A percentile compares a stretch with the other conserved stretches of the same genome.
Conservation (phyloP, 768 basidiomycete species). For the Pisolithus orientalis region DNA sequence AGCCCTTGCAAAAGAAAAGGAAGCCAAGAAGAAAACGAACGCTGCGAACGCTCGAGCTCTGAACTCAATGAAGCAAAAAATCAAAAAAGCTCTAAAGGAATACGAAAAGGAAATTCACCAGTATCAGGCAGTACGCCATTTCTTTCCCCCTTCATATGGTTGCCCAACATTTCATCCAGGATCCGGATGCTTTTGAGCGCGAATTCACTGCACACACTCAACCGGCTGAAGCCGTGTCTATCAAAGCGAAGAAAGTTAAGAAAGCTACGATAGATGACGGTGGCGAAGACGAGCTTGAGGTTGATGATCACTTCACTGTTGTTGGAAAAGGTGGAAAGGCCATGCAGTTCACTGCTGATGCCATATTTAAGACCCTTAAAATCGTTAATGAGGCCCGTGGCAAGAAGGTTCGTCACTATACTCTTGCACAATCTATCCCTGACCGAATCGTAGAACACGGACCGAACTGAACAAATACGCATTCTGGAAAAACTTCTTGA, state of each 20-base stretch:
- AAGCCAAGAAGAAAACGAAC: constrained; percentile 93
- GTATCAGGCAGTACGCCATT: constrained; percentile 63
- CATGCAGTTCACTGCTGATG: constrained; percentile 75
- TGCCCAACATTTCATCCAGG: constrained; percentile 38
- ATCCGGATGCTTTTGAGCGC: constrained; percentile 81
- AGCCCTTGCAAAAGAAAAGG: constrained; percentile 80
- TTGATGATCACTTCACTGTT: constrained; percentile 72
- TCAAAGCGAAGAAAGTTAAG: constrained; percentile 32
- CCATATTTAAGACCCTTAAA: constrained; percentile 89
- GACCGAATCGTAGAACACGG: constrained; percentile 68
- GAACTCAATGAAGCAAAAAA: constrained; percentile 96
- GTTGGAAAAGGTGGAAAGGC: constrained; percentile 88
- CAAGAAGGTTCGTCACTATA: constrained; percentile 67
- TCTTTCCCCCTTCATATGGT: not conserved
- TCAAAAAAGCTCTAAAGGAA: constrained; percentile 88
- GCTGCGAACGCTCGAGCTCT: constrained; percentile 89
- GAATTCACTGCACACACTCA: constrained; percentile 56
- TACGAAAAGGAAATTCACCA: constrained; percentile 74
- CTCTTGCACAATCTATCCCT: not conserved
- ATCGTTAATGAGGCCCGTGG: constrained; percentile 91
- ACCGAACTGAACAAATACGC: constrained; percentile 89
- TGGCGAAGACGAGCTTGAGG: constrained; percentile 35
- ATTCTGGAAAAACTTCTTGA: constrained; percentile 83
- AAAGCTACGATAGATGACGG: constrained; percentile 29
- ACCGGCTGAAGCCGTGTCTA: constrained; percentile 36